Percentiles rank a stretch among this genome's conserved stretches.
Evolutionary conservation across 495 filamentous ascomycete genomes (phyloP).

Genomic region (Podospora anserina): DNA sequence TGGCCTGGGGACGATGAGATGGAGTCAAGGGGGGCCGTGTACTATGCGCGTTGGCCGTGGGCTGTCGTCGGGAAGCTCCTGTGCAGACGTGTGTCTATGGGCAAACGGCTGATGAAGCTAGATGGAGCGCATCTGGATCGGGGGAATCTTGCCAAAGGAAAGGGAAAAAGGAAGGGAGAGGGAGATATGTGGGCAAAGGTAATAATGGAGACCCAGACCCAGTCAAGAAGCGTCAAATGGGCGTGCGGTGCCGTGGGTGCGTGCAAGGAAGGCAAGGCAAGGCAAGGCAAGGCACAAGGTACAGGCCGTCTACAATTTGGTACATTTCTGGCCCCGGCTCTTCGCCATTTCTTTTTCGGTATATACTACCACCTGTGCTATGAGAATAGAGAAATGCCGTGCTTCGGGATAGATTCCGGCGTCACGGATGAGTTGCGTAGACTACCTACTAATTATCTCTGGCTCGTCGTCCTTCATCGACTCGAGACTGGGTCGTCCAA

Average conservation of each 20-base stretch:
- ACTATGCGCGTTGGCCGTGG: constrained; percentile 2
- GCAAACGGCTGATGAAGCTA: constrained; percentile 16
- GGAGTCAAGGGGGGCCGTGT: constrained; percentile 7
- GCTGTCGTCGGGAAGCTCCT: constrained; percentile 1
- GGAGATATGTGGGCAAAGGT: constrained; percentile 34
- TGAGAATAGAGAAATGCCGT: not conserved
- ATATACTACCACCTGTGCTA: not conserved
- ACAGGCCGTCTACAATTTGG: constrained; percentile 14
- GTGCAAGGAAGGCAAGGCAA: constrained; percentile 17
- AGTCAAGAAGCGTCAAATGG: constrained; percentile 31
- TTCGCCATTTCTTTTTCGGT: not conserved
- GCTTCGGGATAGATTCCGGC: not conserved
- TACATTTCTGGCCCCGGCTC: constrained; percentile 10
- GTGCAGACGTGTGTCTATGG: constrained; percentile 10
- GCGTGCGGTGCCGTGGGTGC: constrained; percentile 13
- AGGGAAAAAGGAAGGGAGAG: constrained; percentile 31
- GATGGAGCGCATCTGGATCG: constrained; percentile 11
- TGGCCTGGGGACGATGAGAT: constrained; percentile 8
- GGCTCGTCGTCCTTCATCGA: too few relatives aligned
- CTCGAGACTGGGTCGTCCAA: not conserved
- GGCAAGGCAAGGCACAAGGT: constrained; percentile 22
- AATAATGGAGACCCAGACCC: constrained; percentile 37
- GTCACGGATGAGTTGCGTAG: too few relatives aligned
- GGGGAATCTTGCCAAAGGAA: constrained; percentile 21
- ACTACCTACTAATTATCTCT: too few relatives aligned